These are phyloP conservation scores for Yamadazyma scolyti DNA, from an alignment of 805 yeast genomes.

Conservation along the genomic window DNA sequence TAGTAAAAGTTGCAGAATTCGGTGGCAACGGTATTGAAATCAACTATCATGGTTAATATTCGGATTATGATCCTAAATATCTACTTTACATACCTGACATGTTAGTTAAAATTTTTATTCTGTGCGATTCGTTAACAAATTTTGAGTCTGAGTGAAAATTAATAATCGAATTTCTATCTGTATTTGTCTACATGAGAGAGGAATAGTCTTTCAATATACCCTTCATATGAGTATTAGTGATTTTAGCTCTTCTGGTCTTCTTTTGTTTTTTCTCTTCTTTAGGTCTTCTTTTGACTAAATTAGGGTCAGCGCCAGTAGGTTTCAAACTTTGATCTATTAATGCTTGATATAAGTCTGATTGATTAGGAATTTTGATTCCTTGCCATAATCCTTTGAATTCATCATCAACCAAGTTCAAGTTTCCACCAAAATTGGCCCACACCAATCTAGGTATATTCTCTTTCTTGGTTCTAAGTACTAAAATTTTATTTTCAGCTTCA, in stretches of 20 bases:
- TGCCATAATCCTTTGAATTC: conserved; percentile 85
- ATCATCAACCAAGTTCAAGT: conserved; percentile 65
- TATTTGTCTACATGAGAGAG: conserved; percentile 14
- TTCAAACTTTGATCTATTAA: conserved; percentile 83
- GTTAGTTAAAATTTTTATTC: conserved; percentile 3
- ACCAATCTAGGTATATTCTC: conserved; percentile 90
- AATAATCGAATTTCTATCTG: neutral
- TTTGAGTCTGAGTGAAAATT: no score
- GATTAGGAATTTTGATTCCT: conserved; percentile 71
- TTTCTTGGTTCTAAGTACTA: conserved; percentile 87
- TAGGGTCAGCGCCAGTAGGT: conserved; percentile 98
- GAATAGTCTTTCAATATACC: conserved; percentile 88
- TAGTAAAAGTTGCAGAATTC: conserved; percentile 95
- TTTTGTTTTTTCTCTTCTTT: conserved; percentile 72
- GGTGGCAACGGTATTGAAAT: conserved; percentile 47
- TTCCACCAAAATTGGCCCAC: conserved; percentile 85
- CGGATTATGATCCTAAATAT: neutral
- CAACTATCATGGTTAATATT: conserved; percentile 22
- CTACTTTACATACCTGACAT: conserved; percentile 30
- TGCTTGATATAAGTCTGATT: conserved; percentile 74
- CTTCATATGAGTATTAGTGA: conserved; percentile 95
- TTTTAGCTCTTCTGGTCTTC: conserved; percentile 88
- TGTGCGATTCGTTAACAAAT: no score
- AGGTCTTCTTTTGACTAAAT: conserved; percentile 68
- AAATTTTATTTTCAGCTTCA: conserved; percentile 70